Percentiles rank a stretch among this genome's conserved stretches.
These are phyloP conservation scores for Leccinum pellstonianum DNA, from an alignment of 768 basidiomycete genomes.

Conservation along the genomic window DNA sequence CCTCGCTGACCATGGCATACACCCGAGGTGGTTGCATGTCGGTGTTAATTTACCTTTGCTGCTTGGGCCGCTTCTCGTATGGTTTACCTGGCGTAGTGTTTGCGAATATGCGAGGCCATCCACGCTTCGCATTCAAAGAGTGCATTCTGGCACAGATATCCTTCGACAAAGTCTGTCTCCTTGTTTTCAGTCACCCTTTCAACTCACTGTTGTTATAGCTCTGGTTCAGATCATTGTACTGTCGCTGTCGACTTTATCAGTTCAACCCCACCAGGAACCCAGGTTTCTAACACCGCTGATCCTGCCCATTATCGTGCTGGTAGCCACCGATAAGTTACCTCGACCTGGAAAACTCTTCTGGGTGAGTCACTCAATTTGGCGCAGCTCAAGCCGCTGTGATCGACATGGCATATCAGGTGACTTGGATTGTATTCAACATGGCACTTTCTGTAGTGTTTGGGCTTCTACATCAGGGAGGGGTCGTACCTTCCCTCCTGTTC, in stretches of 20 bases:
- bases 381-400: not conserved
- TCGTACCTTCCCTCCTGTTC: constrained; percentile 39
- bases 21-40: constrained; percentile 41
- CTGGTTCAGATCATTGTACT: constrained; percentile 30
- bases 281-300: constrained; percentile 39
- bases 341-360: constrained; percentile 32
- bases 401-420: constrained; percentile 17
- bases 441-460: constrained; percentile 35
- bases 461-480: constrained; percentile 40
- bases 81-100: constrained; percentile 18
- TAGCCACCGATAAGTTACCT: constrained; percentile 26
- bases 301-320: constrained; percentile 33
- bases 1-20: constrained; percentile 39
- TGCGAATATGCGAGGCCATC: constrained; percentile 5
- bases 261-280: constrained; percentile 41
- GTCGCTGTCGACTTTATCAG: constrained; percentile 31
- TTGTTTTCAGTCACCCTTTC: not conserved
- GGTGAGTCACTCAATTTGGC: constrained; percentile 21
- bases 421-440: constrained; percentile 32
- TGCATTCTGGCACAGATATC: constrained; percentile 13
- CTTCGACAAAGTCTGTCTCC: constrained; percentile 18
- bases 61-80: constrained; percentile 35
- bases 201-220: constrained; percentile 22
- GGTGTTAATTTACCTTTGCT: constrained; percentile 41
- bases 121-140: constrained; percentile 2